Evolutionary conservation across 345 rosid species (phyloP), one percentile per base, ranked within the genome.

Genomic region (Linum trigynum): DNA sequence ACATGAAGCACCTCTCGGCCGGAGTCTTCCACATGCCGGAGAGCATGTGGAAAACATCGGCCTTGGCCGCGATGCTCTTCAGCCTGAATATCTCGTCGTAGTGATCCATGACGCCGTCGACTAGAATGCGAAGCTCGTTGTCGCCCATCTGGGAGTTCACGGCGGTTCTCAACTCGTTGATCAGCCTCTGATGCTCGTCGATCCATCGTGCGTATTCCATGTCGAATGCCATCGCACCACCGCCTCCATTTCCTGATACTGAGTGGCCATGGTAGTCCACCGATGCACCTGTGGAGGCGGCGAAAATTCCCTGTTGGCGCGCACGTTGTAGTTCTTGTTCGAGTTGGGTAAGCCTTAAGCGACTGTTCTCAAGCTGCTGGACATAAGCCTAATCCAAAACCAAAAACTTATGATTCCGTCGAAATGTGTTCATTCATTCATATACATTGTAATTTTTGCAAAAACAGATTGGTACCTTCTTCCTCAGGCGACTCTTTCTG

Each of bases 11-110:
- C 67, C 97, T 83, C 81, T 92, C 99, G 0, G 92, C 91, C 8
- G 96, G 99, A 1, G 96, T 85, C 79, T 85, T 84, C 99, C 99
- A 92, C 92, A 88, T 81, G 69, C 99, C 97, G 36, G 99, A 92
- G 32, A 23, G 32, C 32, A 23, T 23, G 32, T 23, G 32, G 32
- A 23, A 23, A 23, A 23, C 96, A 69, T 92, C 96, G 0, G 84
- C 86, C 78, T 92, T 90, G 38, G 80, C 71, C 42, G 94, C 97
- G 2, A 85, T 70, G 69, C 86, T 80, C 69, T 92, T 92, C 37
- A 92, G 75, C 73, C 82, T 80, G 76, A 85, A 90, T 59, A 86
- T 71, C 56, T 90, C 97, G 48, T 84, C 85, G 39, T 90, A 86
- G 69, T 92, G 97, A 9, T 78, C 79, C 96, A 92, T 86, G 62